phyloP scores from a whole-genome alignment of 2,329 filamentous ascomycete species.

The Mollisiaceae sp. region DNA sequence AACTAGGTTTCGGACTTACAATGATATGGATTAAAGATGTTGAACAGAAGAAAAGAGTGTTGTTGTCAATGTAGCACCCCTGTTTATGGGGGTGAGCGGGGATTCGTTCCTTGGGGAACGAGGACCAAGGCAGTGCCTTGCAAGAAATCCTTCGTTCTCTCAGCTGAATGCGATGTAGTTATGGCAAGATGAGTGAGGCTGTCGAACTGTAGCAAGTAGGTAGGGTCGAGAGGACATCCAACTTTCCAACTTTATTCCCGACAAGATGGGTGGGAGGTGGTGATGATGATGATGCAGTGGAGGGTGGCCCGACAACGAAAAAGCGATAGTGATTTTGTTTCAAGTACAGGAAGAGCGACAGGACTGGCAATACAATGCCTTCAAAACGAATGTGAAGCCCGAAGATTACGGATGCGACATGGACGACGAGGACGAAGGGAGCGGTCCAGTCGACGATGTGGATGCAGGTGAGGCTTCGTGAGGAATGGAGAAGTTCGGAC shows the following conservation, averaged over 20 bases:
- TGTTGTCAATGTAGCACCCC: conserved; percentile 35
- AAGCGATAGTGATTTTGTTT: conserved; percentile 16
- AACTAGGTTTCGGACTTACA: conserved; percentile 32
- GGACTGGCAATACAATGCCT: conserved; percentile 24
- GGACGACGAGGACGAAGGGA: background rate
- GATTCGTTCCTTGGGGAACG: conserved; percentile 41
- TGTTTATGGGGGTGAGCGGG: conserved; percentile 33
- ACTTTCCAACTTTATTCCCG: conserved; percentile 8
- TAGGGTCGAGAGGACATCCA: conserved; percentile 1
- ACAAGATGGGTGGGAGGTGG: conserved; percentile 12
- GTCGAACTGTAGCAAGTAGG: conserved; percentile 9
- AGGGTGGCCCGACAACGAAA: conserved; percentile 17
- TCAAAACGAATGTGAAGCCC: conserved; percentile 27
- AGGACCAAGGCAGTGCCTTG: conserved; percentile 34
- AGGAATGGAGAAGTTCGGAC: conserved; percentile 3
- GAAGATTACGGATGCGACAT: background rate
- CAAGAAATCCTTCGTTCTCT: conserved; percentile 25
- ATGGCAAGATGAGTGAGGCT: conserved; percentile 9
- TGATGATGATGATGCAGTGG: conserved; percentile 1
- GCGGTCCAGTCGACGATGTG: background rate
- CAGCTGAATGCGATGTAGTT: conserved; percentile 13
- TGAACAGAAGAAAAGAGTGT: conserved; percentile 28
- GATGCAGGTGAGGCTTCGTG: conserved; percentile 6
- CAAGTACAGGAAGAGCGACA: conserved; percentile 25
- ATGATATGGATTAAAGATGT: conserved; percentile 31